Evolutionary conservation across 2,329 filamentous ascomycete species (phyloP), one percentile per base, ranked within the genome.

Genomic region (Phyllosticta citrichinensis): DNA sequence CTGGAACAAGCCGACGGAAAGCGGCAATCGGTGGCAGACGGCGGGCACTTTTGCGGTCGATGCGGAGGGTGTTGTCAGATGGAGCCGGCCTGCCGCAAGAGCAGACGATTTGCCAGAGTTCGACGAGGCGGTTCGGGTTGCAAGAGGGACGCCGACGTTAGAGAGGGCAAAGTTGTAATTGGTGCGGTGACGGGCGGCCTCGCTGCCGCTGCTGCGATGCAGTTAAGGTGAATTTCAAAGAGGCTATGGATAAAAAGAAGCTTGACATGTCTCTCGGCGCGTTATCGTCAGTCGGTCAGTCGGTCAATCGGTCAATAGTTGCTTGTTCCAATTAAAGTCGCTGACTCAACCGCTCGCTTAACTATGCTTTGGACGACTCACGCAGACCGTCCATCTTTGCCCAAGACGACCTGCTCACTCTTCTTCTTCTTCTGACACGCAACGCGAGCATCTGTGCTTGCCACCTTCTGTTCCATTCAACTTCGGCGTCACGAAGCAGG

Each of bases 1-100:
- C 64, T 86, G 82, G 80, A 86, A 86, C 68, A 74, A 82, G 24
- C 78, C 83, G 2, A 85, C 83, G 2, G 83, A 87, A 72, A 87
- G 82, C 68, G 87, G 87, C 50, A 83, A 75, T 64, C 74, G 85
- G 58, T 90, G 87, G 87, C 87, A 90, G 78, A 86, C 76, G 25
- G 77, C 81, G 54, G 87, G 87, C 27, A 82, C 81, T 27, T 90
- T 85, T 73, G 85, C 81, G 2, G 73, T 87, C 27, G 83, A 85
- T 68, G 68, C 67, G 5, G 69, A 76, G 27, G 83, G 83, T 2
- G 66, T 74, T 12, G 78, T 87, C 3, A 75, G 73, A 59, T 87
- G 83, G 82, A 75, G 73, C 4, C 73, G 76, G 60, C 71, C 79
- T 63, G 77, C 78, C 12, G 66, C 66, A 58, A 75, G 77, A 24